Evolutionary conservation across 2,329 filamentous ascomycete species (phyloP).

Genomic region (Alternaria dauci): DNA sequence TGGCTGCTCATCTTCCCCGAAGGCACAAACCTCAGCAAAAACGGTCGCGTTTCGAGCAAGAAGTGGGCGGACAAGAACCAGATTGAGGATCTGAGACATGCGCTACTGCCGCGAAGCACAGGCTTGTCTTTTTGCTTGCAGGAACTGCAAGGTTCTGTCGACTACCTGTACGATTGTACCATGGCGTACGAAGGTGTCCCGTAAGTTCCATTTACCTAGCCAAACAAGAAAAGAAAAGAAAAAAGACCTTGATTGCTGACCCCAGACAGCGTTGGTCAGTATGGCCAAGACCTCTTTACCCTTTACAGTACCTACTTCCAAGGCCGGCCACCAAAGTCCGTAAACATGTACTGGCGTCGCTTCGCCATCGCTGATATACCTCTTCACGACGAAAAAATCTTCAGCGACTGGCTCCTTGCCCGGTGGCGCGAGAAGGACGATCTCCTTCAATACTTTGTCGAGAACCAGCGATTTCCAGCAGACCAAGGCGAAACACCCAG

Average conservation of each 20-base stretch:
- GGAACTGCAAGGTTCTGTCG: conserved; percentile 75
- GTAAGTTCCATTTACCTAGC: conserved; percentile 63
- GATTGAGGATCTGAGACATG: conserved; percentile 73
- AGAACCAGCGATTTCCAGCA: conserved; percentile 82
- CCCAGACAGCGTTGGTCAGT: conserved; percentile 61
- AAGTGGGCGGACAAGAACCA: conserved; percentile 79
- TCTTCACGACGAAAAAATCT: conserved; percentile 72
- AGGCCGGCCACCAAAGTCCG: conserved; percentile 87
- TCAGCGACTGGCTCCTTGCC: conserved; percentile 81
- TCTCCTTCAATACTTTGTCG: conserved; percentile 78
- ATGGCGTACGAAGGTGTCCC: conserved; percentile 93
- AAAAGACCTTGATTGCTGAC: background rate
- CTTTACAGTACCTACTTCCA: conserved; percentile 86
- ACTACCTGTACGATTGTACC: conserved; percentile 92
- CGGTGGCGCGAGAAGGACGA: conserved; percentile 93
- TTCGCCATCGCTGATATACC: conserved; percentile 84
- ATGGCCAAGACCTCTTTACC: conserved; percentile 86
- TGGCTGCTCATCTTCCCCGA: conserved; percentile 90
- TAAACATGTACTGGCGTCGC: conserved; percentile 96
- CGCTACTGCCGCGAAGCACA: conserved; percentile 79
- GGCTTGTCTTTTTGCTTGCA: conserved; percentile 81
- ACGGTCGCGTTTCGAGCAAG: conserved; percentile 73
- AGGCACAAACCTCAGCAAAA: conserved; percentile 82
- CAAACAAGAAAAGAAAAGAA: background rate
- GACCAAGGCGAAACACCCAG: conserved; percentile 53